Evolutionary conservation across 208 protist species (phyloP).

Genomic region (Trypanosomatidae sp.): DNA sequence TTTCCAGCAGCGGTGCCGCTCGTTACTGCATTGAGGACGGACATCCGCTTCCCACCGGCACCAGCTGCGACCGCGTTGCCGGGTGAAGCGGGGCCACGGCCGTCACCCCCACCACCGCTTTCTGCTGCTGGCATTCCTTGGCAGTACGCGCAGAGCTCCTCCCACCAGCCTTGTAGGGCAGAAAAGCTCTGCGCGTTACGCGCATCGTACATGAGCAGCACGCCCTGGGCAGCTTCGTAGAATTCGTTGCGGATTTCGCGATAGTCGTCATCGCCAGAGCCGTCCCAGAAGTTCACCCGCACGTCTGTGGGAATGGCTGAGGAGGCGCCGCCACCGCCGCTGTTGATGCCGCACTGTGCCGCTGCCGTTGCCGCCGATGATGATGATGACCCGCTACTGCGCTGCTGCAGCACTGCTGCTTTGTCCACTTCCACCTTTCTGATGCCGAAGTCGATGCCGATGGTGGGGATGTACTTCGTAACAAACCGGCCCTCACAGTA

Average conservation of each 20-base stretch:
- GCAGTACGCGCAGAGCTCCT: constrained; percentile 58
- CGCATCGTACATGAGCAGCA: constrained; percentile 86
- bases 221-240: constrained; percentile 94
- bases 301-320: constrained; percentile 34
- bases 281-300: constrained; percentile 97
- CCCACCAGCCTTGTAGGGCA: constrained; percentile 67
- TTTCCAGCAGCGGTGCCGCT: constrained; percentile 43
- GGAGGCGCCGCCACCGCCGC: neutral
- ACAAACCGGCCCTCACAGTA: constrained; percentile 97
- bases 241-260: constrained; percentile 96
- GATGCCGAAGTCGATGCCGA: constrained; percentile 97
- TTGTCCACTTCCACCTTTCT: constrained; percentile 73
- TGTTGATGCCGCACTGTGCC: neutral
- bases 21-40: constrained; percentile 24
- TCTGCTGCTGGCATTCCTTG: constrained; percentile 11
- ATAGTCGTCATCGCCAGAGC: constrained; percentile 90
- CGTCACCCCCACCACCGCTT: neutral
- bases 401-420: constrained; percentile 10
- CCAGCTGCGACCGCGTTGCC: neutral
- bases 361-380: neutral
- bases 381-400: neutral
- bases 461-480: constrained; percentile 95
- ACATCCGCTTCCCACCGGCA: constrained; percentile 18
- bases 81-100: neutral
- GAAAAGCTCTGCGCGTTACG: constrained; percentile 52